Evolutionary conservation across 805 yeast genomes (phyloP).

Genomic region (Yarrowia alimentaria): DNA sequence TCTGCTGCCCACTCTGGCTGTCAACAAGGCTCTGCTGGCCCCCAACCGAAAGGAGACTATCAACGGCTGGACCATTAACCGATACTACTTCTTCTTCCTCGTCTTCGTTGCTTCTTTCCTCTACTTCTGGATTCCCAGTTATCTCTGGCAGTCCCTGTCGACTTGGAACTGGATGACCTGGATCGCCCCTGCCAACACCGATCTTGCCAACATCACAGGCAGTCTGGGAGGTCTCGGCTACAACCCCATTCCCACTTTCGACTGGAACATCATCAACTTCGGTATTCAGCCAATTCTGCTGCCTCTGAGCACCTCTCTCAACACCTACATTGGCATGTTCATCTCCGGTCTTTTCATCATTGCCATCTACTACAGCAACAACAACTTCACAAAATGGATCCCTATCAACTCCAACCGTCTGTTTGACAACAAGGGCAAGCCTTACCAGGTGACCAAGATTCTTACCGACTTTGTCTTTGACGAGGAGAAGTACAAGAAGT

Average conservation of each 20-base stretch:
- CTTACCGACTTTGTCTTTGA: constrained; percentile 43
- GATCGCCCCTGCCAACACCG: constrained; percentile 53
- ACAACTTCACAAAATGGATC: constrained; percentile 57
- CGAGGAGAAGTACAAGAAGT: constrained; percentile 48
- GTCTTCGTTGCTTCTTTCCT: constrained; percentile 46
- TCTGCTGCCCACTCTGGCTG: constrained; percentile 55
- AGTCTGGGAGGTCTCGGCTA: constrained; percentile 43
- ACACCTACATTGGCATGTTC: constrained; percentile 27
- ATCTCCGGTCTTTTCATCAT: constrained; percentile 42
- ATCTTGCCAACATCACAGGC: constrained; percentile 63
- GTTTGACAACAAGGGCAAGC: constrained; percentile 52
- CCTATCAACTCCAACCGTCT: constrained; percentile 56
- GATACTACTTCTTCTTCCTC: constrained; percentile 51
- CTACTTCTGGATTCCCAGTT: constrained; percentile 70
- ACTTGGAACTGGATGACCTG: constrained; percentile 63
- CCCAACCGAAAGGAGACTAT: constrained; percentile 46
- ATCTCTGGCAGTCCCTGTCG: constrained; percentile 58
- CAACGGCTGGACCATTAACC: constrained; percentile 60
- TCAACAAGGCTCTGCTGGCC: constrained; percentile 37
- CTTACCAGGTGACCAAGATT: constrained; percentile 49
- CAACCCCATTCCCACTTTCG: constrained; percentile 46
- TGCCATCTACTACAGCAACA: constrained; percentile 52
- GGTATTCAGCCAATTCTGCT: constrained; percentile 30
- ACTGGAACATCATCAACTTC: constrained; percentile 41
- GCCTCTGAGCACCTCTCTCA: constrained; percentile 30